Conservation (phyloP, 2,329 filamentous ascomycete species). For the Colletotrichum cordylinicola region DNA sequence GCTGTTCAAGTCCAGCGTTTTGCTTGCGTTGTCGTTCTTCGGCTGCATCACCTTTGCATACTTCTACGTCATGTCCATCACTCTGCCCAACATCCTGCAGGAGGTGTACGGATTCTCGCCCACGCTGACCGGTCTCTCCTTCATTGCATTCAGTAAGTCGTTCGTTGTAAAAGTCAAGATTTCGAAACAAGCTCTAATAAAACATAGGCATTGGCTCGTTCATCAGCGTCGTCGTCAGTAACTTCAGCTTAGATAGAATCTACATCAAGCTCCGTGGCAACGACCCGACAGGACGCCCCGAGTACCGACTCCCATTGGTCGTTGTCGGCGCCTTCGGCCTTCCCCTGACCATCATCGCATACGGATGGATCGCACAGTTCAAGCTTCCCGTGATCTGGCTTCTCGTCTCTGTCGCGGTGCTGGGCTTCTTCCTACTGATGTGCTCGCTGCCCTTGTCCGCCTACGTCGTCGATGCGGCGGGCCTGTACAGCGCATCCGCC, state of each 20-base stretch:
- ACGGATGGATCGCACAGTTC: slow-evolving; percentile 57
- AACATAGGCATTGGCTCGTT: slow-evolving; percentile 53
- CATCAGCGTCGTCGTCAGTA: slow-evolving; percentile 54
- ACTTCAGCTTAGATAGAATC: slow-evolving; percentile 56
- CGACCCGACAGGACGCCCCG: slow-evolving; percentile 51
- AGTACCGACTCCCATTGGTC: slow-evolving; percentile 59
- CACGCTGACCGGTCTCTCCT: slow-evolving; percentile 55
- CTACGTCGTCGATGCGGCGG: slow-evolving; percentile 64
- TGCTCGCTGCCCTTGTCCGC: slow-evolving; percentile 55
- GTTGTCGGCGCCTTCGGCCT: slow-evolving; percentile 52
- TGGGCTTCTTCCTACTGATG: slow-evolving; percentile 52
- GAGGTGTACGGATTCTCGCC: slow-evolving; percentile 55
- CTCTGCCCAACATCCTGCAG: slow-evolving; percentile 55
- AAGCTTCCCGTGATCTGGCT: slow-evolving; percentile 47
- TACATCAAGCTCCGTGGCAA: slow-evolving; percentile 52
- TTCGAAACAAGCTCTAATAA: slow-evolving; percentile 10
- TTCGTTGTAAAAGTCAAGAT: rapidly evolving
- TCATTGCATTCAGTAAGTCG: slow-evolving; percentile 59
- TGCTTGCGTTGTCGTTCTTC: slow-evolving; percentile 54
- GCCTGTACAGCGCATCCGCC: slow-evolving; percentile 60
- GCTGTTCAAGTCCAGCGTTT: slow-evolving; percentile 54
- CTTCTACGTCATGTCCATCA: slow-evolving; percentile 60
- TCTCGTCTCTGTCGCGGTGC: slow-evolving; percentile 46
- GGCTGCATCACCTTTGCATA: slow-evolving; percentile 55
- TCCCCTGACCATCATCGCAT: slow-evolving; percentile 49